These are phyloP conservation scores for Senna siamea DNA, from an alignment of 306 rosid species.

Conservation along the genomic window DNA sequence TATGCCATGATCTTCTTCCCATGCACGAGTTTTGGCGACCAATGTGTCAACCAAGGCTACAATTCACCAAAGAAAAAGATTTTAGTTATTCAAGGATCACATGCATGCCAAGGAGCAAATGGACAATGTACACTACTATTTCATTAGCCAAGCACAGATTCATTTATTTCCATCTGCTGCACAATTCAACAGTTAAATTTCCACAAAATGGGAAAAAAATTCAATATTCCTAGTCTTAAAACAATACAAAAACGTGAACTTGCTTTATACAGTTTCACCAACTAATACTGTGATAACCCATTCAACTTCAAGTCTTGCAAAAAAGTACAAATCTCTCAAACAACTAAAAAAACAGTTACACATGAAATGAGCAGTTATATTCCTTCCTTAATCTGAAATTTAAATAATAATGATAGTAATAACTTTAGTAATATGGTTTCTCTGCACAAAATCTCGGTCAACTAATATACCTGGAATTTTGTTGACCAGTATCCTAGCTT, in stretches of 20 bases:
- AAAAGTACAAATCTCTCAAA: conserved; percentile 11
- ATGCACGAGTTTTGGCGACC: conserved; percentile 88
- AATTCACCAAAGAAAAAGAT: conserved; percentile 43
- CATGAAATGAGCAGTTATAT: conserved; percentile 3
- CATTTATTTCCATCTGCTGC: background rate
- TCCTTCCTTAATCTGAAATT: conserved; percentile 1
- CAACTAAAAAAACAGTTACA: background rate
- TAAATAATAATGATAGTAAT: background rate
- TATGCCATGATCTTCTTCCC: conserved; percentile 92
- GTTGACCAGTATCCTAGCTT: conserved; percentile 92
- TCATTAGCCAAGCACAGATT: conserved; percentile 10
- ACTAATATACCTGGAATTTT: conserved; percentile 81
- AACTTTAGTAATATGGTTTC: background rate
- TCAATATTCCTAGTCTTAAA: conserved; percentile 15
- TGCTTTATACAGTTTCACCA: conserved; percentile 12
- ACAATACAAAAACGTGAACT: conserved; percentile 13
- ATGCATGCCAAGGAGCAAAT: conserved; percentile 28
- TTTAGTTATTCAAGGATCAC: background rate
- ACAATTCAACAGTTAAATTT: conserved; percentile 11
- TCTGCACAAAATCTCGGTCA: conserved; percentile 24
- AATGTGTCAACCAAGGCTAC: conserved; percentile 92
- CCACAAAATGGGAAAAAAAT: background rate
- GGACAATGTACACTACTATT: background rate
- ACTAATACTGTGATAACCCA: conserved; percentile 13
- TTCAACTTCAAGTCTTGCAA: background rate